A percentile compares a stretch with the other conserved stretches of the same genome.
Evolutionary conservation across 768 basidiomycete genomes (phyloP).

Genomic region (Kwoniella newhampshirensis): DNA sequence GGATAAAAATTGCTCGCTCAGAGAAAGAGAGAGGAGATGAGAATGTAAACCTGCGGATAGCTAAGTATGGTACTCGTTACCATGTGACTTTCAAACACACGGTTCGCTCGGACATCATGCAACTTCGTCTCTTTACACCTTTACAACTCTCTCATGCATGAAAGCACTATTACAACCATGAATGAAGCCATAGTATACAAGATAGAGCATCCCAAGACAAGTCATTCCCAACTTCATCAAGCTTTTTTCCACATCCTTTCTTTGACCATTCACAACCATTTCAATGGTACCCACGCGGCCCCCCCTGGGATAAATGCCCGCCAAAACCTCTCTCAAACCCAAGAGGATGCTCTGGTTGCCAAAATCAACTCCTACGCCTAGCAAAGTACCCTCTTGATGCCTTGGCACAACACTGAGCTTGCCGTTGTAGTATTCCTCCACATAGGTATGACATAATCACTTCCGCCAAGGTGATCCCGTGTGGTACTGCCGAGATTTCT

Average conservation of each 20-base stretch:
- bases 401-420: conserved; percentile 10
- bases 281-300: conserved; percentile 1
- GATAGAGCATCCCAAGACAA: conserved; percentile 6
- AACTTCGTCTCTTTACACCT: background rate
- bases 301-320: background rate
- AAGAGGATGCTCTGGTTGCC: conserved; percentile 3
- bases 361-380: conserved; percentile 14
- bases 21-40: no score
- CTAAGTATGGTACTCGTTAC: background rate
- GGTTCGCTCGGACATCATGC: background rate
- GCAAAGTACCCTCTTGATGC: conserved; percentile 16
- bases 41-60: no score
- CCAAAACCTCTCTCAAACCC: background rate
- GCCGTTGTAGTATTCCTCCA: conserved; percentile 7
- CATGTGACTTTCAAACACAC: background rate
- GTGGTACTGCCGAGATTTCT: no score
- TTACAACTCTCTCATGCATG: background rate
- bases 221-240: background rate
- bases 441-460: no score
- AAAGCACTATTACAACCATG: background rate
- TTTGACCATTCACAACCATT: background rate
- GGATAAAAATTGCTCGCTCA: no score
- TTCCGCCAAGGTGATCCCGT: no score
- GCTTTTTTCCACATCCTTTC: conserved; percentile 1
- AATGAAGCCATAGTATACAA: conserved; percentile 7